Evolutionary conservation across 2,329 filamentous ascomycete species (phyloP).

Genomic region (Trichoderma sp.): DNA sequence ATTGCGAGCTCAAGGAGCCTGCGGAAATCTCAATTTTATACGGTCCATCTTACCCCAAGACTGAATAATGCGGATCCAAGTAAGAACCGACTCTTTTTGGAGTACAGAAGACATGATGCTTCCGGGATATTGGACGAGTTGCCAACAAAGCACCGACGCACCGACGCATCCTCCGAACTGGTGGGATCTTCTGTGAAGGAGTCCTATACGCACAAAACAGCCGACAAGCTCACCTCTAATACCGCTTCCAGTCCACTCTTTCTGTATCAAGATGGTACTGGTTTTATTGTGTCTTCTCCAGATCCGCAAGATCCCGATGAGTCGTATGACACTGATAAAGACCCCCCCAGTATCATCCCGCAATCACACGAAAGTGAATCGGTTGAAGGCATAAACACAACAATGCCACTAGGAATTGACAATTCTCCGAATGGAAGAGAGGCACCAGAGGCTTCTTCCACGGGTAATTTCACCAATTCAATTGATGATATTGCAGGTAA

Average conservation of each 20-base stretch:
- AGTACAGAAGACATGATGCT: neutral
- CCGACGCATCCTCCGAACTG: neutral
- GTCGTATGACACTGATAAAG: fast-evolving
- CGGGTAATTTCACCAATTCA: neutral
- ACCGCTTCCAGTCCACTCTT: neutral
- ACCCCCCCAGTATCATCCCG: neutral
- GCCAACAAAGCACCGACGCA: neutral
- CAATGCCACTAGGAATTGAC: neutral
- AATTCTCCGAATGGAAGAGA: neutral
- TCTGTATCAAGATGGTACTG: neutral
- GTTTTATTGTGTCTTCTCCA: neutral
- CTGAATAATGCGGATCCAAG: neutral
- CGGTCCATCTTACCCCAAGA: neutral
- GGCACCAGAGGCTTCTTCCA: neutral
- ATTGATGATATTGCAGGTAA: neutral
- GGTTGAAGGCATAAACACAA: neutral
- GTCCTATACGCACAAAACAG: neutral
- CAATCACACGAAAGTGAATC: neutral
- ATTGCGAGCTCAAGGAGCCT: neutral
- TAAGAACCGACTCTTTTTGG: neutral
- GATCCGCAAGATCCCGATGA: neutral
- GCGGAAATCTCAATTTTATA: neutral
- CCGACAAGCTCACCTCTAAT: neutral
- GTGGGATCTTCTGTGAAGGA: neutral
- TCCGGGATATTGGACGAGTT: neutral